These are phyloP conservation scores for Puya raimondii DNA, from an alignment of 176 grass and related monocot genomes.

Conservation along the genomic window DNA sequence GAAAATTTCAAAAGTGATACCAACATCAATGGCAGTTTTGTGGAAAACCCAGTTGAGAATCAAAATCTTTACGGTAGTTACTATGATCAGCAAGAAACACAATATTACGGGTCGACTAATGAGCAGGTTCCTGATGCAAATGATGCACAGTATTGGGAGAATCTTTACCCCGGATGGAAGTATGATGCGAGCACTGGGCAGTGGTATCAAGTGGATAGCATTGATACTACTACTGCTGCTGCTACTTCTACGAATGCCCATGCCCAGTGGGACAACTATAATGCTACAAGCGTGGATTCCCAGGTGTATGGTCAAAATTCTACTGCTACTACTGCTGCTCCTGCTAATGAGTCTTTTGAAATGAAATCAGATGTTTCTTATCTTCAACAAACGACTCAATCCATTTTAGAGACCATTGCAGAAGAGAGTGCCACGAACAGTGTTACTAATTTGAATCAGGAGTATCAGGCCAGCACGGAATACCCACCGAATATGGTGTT, in stretches of 20 bases:
- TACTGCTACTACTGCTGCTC: not conserved
- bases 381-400: slow-evolving; percentile 35
- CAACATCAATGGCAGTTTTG: slow-evolving; percentile 16
- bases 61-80: slow-evolving; percentile 14
- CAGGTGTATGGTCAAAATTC: slow-evolving; percentile 28
- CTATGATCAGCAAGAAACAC: slow-evolving; percentile 3
- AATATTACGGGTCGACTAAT: not conserved
- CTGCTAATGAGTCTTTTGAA: not conserved
- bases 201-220: slow-evolving; percentile 68
- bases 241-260: slow-evolving; percentile 17
- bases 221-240: slow-evolving; percentile 3
- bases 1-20: slow-evolving; percentile 18
- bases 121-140: slow-evolving; percentile 12
- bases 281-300: slow-evolving; percentile 9
- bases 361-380: slow-evolving; percentile 26
- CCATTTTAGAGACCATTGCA: slow-evolving; percentile 54
- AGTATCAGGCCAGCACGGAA: not conserved
- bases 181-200: slow-evolving; percentile 51
- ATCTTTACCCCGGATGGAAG: slow-evolving; percentile 80
- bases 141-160: slow-evolving; percentile 56
- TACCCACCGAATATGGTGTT: slow-evolving; percentile 91
- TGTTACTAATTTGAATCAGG: slow-evolving; percentile 30
- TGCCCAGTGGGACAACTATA: slow-evolving; percentile 14
- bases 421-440: slow-evolving; percentile 34
- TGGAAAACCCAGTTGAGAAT: slow-evolving; percentile 14